These are phyloP conservation scores for Achlya hypogyna DNA, from an alignment of 352 stramenopile genomes.

Conservation along the genomic window DNA sequence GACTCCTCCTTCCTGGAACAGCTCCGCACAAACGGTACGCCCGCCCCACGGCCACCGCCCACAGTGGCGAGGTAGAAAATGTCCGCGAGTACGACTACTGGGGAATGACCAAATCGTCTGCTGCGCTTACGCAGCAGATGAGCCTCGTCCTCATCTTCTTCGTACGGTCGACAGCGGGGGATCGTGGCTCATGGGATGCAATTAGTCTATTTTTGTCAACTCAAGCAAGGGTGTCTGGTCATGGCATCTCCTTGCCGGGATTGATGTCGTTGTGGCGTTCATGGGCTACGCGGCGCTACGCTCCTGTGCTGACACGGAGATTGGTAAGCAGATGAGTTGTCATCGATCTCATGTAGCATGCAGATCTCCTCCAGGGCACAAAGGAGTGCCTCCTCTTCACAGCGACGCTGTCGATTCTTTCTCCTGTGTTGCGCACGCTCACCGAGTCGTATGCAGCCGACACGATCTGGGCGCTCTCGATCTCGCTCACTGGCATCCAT, in stretches of 20 bases:
- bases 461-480: conserved; percentile 84
- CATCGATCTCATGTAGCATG: not conserved
- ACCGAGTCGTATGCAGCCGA: conserved; percentile 86
- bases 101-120: conserved; percentile 73
- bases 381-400: conserved; percentile 75
- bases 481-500: conserved; percentile 69
- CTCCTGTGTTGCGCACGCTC: conserved; percentile 84
- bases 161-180: conserved; percentile 28
- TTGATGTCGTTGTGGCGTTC: conserved; percentile 51
- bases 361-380: conserved; percentile 44
- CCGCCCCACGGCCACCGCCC: not conserved
- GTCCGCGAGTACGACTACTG: conserved; percentile 76
- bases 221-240: conserved; percentile 49
- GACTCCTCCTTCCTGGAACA: conserved; percentile 84
- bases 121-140: conserved; percentile 84
- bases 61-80: conserved; percentile 40
- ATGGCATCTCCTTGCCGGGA: conserved; percentile 35
- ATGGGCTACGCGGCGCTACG: conserved; percentile 49
- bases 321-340: conserved; percentile 8
- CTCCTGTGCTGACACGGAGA: conserved; percentile 16
- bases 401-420: conserved; percentile 76
- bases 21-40: conserved; percentile 81
- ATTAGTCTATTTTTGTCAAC: conserved; percentile 72
- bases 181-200: not conserved
- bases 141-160: conserved; percentile 85